Percentiles rank a stretch among this genome's conserved stretches.
Evolutionary conservation across 805 yeast genomes (phyloP).

Genomic region (Ogataea thermomethanolica): DNA sequence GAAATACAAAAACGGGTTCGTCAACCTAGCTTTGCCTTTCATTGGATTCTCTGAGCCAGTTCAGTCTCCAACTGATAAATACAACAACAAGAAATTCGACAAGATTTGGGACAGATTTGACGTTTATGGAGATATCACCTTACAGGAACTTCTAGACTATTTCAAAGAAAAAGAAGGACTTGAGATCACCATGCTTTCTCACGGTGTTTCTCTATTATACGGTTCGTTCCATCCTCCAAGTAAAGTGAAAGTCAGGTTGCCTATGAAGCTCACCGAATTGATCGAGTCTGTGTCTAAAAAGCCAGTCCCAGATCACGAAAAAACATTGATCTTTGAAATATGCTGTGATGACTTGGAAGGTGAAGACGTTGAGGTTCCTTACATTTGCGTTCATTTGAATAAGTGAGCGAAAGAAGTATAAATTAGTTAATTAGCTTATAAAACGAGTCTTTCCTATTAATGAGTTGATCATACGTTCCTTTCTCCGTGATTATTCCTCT

Average conservation of each 20-base stretch:
- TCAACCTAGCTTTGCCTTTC: constrained; percentile 90
- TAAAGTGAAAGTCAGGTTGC: constrained; percentile 75
- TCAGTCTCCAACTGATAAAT: constrained; percentile 76
- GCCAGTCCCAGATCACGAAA: constrained; percentile 68
- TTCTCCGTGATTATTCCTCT: constrained; percentile 47
- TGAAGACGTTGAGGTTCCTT: constrained; percentile 96
- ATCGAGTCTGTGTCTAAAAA: constrained; percentile 85
- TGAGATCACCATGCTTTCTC: constrained; percentile 85
- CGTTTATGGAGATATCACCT: constrained; percentile 69
- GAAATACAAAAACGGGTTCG: constrained; percentile 87
- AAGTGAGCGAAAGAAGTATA: neutral
- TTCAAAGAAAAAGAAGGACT: constrained; percentile 82
- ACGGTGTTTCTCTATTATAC: constrained; percentile 83
- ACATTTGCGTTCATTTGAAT: constrained; percentile 57
- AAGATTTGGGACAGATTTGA: constrained; percentile 95
- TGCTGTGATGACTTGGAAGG: constrained; percentile 90
- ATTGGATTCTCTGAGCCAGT: constrained; percentile 97
- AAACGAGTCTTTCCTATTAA: neutral
- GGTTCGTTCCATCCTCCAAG: constrained; percentile 93
- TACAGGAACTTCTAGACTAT: constrained; percentile 66
- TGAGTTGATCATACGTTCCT: constrained; percentile 32
- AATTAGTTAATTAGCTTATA: constrained; percentile 3
- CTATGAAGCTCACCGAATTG: constrained; percentile 64
- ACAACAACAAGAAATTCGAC: constrained; percentile 76
- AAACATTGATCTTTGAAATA: constrained; percentile 80